Evolutionary conservation across 495 filamentous ascomycete species (phyloP), one percentile per base, ranked within the genome.

Genomic region (Clavariopsis aquatica): DNA sequence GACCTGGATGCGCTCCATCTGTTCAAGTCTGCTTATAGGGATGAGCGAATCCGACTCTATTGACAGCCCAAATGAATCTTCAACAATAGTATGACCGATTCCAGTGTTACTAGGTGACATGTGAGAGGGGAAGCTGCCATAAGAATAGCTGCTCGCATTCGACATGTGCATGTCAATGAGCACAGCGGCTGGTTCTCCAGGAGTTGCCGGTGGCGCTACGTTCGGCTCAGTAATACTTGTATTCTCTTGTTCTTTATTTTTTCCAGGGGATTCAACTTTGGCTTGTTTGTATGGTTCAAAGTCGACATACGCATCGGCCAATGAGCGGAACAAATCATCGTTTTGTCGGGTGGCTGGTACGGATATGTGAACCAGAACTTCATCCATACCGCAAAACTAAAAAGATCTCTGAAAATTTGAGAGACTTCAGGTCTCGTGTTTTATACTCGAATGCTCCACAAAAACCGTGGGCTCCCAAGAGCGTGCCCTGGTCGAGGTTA

Each of bases 291-390:
- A 38, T 1, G 68, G 52, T 53, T 69, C 62, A 54, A 76, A 76
- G 9, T 52, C 55, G 13, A 65, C 41, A 66, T 78, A 78, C 22
- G 74, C 70, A 29, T 66, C 57, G 23, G 73, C 73, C 36, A 73
- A 59, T 20, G 67, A 62, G 41, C 62, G 64, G 53, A 69, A 73
- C 26, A 70, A 43, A 20, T 75, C 72, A 71, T 78, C 76, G 28
- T 72, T 58, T 23, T 64, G 53, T 20, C 69, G 72, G 10, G 53
- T 65, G 2, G 70, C 68, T 9, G 74, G 63, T 10, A 75, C 73
- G 43, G 73, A 73, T 23, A 75, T 74, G 49, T 78, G 76, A 15
- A 73, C 72, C 13, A 73, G 65, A 2, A 78, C 61, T 59, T 74
- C 56, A 45, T 66, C 51, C 56, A 62, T 65, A 2, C n/a, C 19